phyloP scores from a whole-genome alignment of 805 yeast genomes.

The Lachancea sp. region DNA sequence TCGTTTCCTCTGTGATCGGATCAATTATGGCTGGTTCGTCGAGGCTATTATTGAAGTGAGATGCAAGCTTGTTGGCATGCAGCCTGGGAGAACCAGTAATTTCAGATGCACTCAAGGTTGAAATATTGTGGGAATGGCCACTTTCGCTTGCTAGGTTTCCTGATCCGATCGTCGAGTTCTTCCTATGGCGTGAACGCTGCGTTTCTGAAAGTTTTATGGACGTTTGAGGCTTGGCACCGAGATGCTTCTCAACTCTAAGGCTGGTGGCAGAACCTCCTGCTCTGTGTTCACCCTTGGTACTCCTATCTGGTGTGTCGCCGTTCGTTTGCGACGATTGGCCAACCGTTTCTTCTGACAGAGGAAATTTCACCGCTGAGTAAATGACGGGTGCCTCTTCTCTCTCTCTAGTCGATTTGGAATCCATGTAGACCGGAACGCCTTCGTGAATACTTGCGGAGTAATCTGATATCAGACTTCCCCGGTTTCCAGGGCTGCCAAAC shows the following conservation, averaged over 20 bases:
- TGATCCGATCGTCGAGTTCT: constrained; percentile 16
- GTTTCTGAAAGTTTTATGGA: constrained; percentile 16
- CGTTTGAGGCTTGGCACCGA: constrained; percentile 1
- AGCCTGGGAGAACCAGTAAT: background rate
- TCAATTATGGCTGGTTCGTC: background rate
- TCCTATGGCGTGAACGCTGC: constrained; percentile 13
- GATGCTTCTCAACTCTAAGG: background rate
- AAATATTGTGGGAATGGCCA: constrained; percentile 11
- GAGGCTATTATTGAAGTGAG: background rate
- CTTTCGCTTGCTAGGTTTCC: constrained; percentile 20
- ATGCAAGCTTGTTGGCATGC: background rate
- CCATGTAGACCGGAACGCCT: constrained; percentile 29
- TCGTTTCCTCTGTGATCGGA: background rate
- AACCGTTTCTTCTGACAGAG: constrained; percentile 8
- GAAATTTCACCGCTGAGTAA: constrained; percentile 5
- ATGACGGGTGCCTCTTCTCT: background rate
- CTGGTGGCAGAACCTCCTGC: background rate
- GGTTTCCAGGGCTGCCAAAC: constrained; percentile 10
- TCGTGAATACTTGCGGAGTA: constrained; percentile 32
- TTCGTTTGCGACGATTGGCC: background rate
- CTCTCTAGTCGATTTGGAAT: constrained; percentile 3
- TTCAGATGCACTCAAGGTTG: constrained; percentile 7
- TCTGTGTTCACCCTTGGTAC: background rate
- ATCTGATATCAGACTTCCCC: constrained; percentile 26
- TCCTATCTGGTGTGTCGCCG: too few species aligned